Percentiles rank a stretch among this genome's conserved stretches.
These are phyloP conservation scores for Arxiozyma telluris DNA, from an alignment of 1,139 yeast species.

Conservation along the genomic window DNA sequence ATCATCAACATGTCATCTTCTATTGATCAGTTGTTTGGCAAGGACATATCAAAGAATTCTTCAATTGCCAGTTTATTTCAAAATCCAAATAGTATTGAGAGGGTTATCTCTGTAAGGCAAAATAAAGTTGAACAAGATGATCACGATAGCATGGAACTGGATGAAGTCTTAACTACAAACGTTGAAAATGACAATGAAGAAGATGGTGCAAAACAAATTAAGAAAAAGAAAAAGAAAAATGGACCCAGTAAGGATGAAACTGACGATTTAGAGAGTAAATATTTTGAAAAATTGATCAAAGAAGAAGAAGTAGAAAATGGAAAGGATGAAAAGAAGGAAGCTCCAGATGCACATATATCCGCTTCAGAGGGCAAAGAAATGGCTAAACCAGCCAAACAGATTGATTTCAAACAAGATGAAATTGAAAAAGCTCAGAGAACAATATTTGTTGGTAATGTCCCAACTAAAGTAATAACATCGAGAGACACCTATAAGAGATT, in stretches of 20 bases:
- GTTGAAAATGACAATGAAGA: neutral
- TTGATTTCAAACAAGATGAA: slow-evolving; percentile 53
- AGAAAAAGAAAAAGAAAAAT: slow-evolving; percentile 19
- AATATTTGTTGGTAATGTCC: slow-evolving; percentile 80
- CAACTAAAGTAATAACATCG: slow-evolving; percentile 53
- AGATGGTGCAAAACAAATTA: slow-evolving; percentile 8
- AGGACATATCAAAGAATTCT: neutral
- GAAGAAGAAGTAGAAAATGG: slow-evolving; percentile 23
- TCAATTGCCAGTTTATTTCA: neutral
- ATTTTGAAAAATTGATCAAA: slow-evolving; percentile 37
- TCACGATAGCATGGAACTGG: slow-evolving; percentile 11
- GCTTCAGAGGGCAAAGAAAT: slow-evolving; percentile 7
- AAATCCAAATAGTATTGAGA: slow-evolving; percentile 1
- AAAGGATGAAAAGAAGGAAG: slow-evolving; percentile 14
- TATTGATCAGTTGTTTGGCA: slow-evolving; percentile 37
- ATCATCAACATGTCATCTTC: slow-evolving; percentile 20
- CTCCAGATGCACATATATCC: slow-evolving; percentile 12
- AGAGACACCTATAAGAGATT: slow-evolving; percentile 55
- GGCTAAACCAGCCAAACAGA: slow-evolving; percentile 25
- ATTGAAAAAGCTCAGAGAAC: slow-evolving; percentile 82
- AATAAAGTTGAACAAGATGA: slow-evolving; percentile 21
- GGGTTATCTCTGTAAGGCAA: slow-evolving; percentile 1
- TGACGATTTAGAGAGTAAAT: slow-evolving; percentile 42
- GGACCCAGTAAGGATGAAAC: slow-evolving; percentile 32
- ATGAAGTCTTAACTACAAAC: slow-evolving; percentile 10